Conservation (phyloP, 2,329 filamentous ascomycete species). For the Xylaria sp. region DNA sequence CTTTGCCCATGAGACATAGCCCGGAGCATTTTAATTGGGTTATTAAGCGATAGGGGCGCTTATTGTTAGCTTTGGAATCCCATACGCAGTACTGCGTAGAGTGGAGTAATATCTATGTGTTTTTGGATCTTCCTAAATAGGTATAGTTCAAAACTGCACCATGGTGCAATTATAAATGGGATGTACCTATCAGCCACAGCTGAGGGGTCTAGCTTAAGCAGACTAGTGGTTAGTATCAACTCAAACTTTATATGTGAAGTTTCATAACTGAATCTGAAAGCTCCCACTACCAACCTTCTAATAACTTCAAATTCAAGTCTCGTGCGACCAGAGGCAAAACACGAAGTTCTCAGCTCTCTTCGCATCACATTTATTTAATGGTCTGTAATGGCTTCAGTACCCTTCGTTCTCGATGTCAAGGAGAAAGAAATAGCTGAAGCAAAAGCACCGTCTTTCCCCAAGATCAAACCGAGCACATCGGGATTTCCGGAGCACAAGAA, state of each 20-base stretch:
- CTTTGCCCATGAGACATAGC: slow-evolving; percentile 20
- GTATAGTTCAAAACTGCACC: slow-evolving; percentile 9
- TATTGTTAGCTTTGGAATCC: slow-evolving; percentile 12
- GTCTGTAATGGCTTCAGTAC: slow-evolving; percentile 32
- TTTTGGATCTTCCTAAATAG: neutral
- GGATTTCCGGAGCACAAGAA: slow-evolving; percentile 94
- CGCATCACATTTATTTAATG: neutral
- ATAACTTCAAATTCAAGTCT: neutral
- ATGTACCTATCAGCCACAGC: slow-evolving; percentile 23
- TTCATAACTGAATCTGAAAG: slow-evolving; percentile 5
- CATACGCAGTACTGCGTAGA: too few species aligned
- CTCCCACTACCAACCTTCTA: neutral
- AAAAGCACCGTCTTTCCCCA: slow-evolving; percentile 71
- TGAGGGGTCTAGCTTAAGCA: slow-evolving; percentile 13
- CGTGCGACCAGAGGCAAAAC: neutral
- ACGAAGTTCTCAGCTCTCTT: neutral
- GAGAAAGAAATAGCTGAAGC: slow-evolving; percentile 73
- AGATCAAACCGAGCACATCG: slow-evolving; percentile 64
- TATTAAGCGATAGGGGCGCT: slow-evolving; percentile 33
- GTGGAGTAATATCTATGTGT: slow-evolving; percentile 14
- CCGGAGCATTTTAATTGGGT: slow-evolving; percentile 18
- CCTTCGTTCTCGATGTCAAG: slow-evolving; percentile 77
- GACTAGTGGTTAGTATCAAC: neutral
- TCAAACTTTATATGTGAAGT: neutral
- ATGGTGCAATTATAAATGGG: slow-evolving; percentile 15